These are phyloP conservation scores for Rhizopogon roseolus DNA, from an alignment of 768 basidiomycete genomes.

Conservation along the genomic window DNA sequence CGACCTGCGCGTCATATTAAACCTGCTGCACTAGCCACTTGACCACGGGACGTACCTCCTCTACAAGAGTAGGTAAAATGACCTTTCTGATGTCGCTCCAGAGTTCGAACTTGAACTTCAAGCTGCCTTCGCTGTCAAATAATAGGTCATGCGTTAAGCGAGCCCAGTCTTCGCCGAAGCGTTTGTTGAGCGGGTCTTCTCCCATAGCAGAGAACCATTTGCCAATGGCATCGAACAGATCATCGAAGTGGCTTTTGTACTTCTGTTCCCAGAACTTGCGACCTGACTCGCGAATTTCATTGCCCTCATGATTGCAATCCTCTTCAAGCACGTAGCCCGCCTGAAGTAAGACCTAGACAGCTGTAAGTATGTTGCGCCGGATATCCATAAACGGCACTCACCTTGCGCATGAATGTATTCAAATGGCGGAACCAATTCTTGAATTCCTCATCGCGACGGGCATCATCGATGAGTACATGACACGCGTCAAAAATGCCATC, in stretches of 20 bases:
- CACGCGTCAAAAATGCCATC: constrained; percentile 66
- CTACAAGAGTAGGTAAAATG: constrained; percentile 74
- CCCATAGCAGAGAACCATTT: constrained; percentile 84
- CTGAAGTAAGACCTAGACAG: constrained; percentile 59
- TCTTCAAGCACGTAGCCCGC: constrained; percentile 85
- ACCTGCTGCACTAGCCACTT: background rate
- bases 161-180: constrained; percentile 80
- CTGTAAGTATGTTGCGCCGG: background rate
- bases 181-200: constrained; percentile 77
- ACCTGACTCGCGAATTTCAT: constrained; percentile 62
- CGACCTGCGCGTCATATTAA: constrained; percentile 40
- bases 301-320: constrained; percentile 61
- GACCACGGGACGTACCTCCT: constrained; percentile 46
- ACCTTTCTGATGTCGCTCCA: constrained; percentile 86
- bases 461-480: constrained; percentile 68
- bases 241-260: constrained; percentile 76
- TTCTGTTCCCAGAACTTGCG: constrained; percentile 72
- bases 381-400: constrained; percentile 16
- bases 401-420: constrained; percentile 62
- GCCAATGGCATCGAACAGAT: constrained; percentile 63
- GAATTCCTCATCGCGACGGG: constrained; percentile 69
- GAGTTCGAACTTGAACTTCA: constrained; percentile 84
- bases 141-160: constrained; percentile 80
- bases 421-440: constrained; percentile 66
- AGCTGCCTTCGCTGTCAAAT: constrained; percentile 68